Percentiles rank a stretch among this genome's conserved stretches.
phyloP scores from a whole-genome alignment of 805 yeast species.

The Candida montana region DNA sequence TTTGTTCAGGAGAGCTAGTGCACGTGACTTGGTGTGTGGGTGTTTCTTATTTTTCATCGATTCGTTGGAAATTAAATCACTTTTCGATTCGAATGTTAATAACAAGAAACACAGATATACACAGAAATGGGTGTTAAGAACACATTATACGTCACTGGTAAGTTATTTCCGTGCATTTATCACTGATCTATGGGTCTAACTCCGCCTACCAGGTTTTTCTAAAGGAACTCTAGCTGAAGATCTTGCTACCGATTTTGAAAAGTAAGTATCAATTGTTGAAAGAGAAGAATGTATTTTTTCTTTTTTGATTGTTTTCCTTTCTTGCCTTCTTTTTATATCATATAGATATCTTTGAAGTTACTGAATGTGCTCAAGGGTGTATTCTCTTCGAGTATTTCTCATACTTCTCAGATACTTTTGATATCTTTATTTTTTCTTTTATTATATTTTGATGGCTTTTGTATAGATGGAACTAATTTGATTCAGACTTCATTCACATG shows the following conservation, averaged over 20 bases:
- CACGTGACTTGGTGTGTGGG: too few relatives aligned
- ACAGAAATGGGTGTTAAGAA: conserved; percentile 27
- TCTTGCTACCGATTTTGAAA: conserved; percentile 55
- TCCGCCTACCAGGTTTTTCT: conserved; percentile 36
- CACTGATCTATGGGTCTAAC: too few relatives aligned
- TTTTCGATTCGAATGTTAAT: too few relatives aligned
- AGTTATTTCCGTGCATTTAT: conserved; percentile 12
- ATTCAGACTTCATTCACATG: conserved; percentile 4
- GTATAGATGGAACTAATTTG: conserved; percentile 5
- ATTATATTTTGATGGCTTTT: background rate
- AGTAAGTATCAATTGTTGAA: conserved; percentile 38
- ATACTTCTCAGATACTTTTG: background rate
- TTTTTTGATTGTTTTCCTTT: conserved; percentile 1
- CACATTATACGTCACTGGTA: conserved; percentile 50
- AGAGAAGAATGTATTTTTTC: background rate
- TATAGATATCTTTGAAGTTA: too few relatives aligned
- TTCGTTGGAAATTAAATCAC: too few relatives aligned
- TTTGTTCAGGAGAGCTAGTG: too few relatives aligned
- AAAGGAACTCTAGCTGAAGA: conserved; percentile 50
- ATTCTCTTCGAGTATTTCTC: too few relatives aligned
- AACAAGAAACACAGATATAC: too few relatives aligned
- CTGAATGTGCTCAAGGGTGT: too few relatives aligned
- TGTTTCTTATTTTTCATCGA: too few relatives aligned
- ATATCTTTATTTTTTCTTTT: background rate
- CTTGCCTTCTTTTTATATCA: conserved; percentile 3